phyloP scores from a whole-genome alignment of 2,329 filamentous ascomycete species.

The Coniosporium tulheliwenetii region DNA sequence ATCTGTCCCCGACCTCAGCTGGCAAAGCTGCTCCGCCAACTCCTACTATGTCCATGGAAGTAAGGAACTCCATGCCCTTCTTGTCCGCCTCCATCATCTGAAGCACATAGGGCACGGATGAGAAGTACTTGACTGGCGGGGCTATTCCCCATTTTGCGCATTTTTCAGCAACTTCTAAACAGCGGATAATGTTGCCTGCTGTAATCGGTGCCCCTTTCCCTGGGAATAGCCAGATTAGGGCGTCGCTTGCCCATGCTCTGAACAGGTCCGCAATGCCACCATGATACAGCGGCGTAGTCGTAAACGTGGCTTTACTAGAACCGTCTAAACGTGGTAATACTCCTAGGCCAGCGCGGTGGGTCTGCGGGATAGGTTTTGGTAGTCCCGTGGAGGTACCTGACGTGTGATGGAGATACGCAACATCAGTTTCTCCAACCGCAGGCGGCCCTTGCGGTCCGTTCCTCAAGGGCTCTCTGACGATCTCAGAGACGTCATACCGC shows the following conservation, averaged over 20 bases:
- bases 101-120: conserved; percentile 44
- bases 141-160: neutral
- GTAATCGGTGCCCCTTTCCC: conserved; percentile 41
- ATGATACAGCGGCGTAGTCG: conserved; percentile 50
- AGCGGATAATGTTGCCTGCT: conserved; percentile 33
- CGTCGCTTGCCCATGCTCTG: conserved; percentile 43
- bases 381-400: conserved; percentile 49
- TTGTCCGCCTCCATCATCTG: conserved; percentile 33
- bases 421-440: conserved; percentile 16
- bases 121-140: conserved; percentile 39
- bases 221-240: conserved; percentile 48
- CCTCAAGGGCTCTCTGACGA: too few relatives aligned
- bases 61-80: conserved; percentile 26
- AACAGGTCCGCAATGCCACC: conserved; percentile 49
- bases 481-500: too few relatives aligned
- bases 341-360: conserved; percentile 37
- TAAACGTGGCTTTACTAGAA: conserved; percentile 36
- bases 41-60: conserved; percentile 43
- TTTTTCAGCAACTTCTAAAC: conserved; percentile 23
- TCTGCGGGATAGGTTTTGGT: conserved; percentile 47
- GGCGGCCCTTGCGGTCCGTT: neutral
- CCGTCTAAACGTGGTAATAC: conserved; percentile 34
- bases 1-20: conserved; percentile 32
- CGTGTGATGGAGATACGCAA: conserved; percentile 46
- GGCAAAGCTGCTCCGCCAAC: conserved; percentile 48